A percentile compares a stretch with the other conserved stretches of the same genome.
These are phyloP conservation scores for Claviceps quebecensis DNA, from an alignment of 2,329 filamentous ascomycete species.

Conservation along the genomic window DNA sequence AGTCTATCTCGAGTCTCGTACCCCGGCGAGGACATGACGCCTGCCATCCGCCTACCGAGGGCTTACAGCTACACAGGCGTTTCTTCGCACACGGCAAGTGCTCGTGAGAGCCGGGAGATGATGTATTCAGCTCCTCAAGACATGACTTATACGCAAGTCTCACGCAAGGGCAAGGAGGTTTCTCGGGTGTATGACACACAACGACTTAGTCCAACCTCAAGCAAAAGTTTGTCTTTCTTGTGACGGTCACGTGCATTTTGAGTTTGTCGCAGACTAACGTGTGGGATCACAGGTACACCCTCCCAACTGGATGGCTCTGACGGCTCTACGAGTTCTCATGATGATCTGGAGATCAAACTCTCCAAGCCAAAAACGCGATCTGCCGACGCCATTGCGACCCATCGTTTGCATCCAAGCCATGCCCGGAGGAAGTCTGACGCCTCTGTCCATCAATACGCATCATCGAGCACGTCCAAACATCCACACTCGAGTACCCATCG, in stretches of 20 bases:
- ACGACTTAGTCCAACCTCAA: slow-evolving; percentile 22
- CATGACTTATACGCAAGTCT: slow-evolving; percentile 12
- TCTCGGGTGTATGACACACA: slow-evolving; percentile 20
- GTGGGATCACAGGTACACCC: slow-evolving; percentile 3
- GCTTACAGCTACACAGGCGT: slow-evolving; percentile 30
- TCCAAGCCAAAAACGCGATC: slow-evolving; percentile 6
- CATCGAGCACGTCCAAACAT: slow-evolving; percentile 8
- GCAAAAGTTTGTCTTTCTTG: slow-evolving; percentile 17
- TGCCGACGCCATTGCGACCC: slow-evolving; percentile 1
- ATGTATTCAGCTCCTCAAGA: slow-evolving; percentile 17
- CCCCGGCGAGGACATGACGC: slow-evolving; percentile 25
- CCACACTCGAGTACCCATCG: slow-evolving; percentile 7
- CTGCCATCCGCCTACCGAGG: slow-evolving; percentile 25
- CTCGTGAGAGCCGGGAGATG: slow-evolving; percentile 16
- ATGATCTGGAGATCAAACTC: slow-evolving; percentile 26
- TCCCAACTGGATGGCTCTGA: slow-evolving; percentile 19
- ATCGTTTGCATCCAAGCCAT: slow-evolving; percentile 15
- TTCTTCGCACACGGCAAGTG: slow-evolving; percentile 15
- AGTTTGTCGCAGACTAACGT: not conserved
- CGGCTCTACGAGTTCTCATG: slow-evolving; percentile 24
- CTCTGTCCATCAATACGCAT: slow-evolving; percentile 12
- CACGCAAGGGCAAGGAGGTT: slow-evolving; percentile 30
- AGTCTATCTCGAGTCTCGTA: slow-evolving; percentile 33
- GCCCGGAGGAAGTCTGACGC: slow-evolving; percentile 17
- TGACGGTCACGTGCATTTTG: not conserved